Base-by-base conservation (phyloP, 2,329 filamentous ascomycete genomes). In the Scleromitrula shiraiana region DNA sequence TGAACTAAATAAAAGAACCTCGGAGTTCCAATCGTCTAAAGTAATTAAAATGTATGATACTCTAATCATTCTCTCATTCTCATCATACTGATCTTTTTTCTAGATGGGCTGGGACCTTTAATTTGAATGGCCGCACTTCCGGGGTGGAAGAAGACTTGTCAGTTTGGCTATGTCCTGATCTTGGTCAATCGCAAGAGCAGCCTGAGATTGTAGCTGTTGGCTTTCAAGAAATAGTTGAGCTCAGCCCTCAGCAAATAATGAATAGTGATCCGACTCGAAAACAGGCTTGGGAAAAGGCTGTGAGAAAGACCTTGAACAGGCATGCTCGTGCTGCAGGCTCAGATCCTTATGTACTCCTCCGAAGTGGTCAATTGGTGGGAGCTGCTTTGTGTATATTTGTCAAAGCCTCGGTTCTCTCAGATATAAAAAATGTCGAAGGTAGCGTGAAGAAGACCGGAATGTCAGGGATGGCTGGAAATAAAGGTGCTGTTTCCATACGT, bases 241-340 rank as follows among this genome's bases (percentile, higher is more conserved):
- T 98, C 39, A 96, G 88, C 59, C 93, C 94, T 14, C 91, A 97
- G 64, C 93, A 98, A 62, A 97, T 98, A 62, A 96, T 98, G 89
- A 95, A 94, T 56, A 97, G 90, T 51, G 91, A 98, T 63, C 93
- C 93, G 1, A 80, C 82, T 3, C 78, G 87, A 46, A 87, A 91
- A 56, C 82, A 88, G 54, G 70, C 83, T 17, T 98, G 93, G 93
- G 93, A 98, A 64, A 70, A 75, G 45, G 83, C 86, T 4, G 89
- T 97, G 20, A 83, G 83, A 55, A 73, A 72, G 38, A 88, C 83
- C 12, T 68, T 98, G 32, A 96, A 97, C 59, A 67, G 70, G 9
- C 78, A 85, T 54, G 82, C 88, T 15, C 75, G 76, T 33, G 71
- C 72, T 50, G 71, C 76, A 19, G 80, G 80, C 0, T 78, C 79